A percentile compares a stretch with the other conserved stretches of the same genome.
These are phyloP conservation scores for Babesia divergens DNA, from an alignment of 169 alveolate species.

Conservation along the genomic window DNA sequence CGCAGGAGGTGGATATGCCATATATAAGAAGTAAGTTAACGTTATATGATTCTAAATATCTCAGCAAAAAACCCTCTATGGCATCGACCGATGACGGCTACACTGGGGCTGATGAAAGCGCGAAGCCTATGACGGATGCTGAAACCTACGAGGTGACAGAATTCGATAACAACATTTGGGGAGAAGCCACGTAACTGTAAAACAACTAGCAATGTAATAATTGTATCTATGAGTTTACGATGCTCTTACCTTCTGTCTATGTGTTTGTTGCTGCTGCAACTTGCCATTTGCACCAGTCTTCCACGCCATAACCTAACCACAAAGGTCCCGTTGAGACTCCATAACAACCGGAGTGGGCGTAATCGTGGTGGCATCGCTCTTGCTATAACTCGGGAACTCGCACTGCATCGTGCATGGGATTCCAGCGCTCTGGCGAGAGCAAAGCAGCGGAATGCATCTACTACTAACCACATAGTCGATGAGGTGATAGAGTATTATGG, in stretches of 20 bases:
- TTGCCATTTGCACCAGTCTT: not conserved
- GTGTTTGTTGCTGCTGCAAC: not conserved
- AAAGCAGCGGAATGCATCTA: not conserved
- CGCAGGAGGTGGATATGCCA: slow-evolving; percentile 65
- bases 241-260: not conserved
- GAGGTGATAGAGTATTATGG: slow-evolving; percentile 16
- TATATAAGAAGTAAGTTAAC: slow-evolving; percentile 49
- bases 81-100: slow-evolving; percentile 22
- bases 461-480: not conserved
- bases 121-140: slow-evolving; percentile 38
- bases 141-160: slow-evolving; percentile 64
- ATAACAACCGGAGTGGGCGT: not conserved
- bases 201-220: slow-evolving; percentile 13
- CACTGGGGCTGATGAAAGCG: slow-evolving; percentile 44
- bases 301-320: not conserved
- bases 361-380: slow-evolving; percentile 17
- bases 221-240: slow-evolving; percentile 16
- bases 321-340: not conserved
- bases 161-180: slow-evolving; percentile 67
- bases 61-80: slow-evolving; percentile 2
- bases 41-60: not conserved
- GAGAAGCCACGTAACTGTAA: slow-evolving; percentile 39
- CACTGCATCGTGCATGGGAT: slow-evolving; percentile 9
- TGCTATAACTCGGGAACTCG: slow-evolving; percentile 31
- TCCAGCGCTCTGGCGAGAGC: not conserved